A percentile compares a stretch with the other conserved stretches of the same genome.
Conservation (phyloP, 129 eudicot species). For the sunflower (Helianthus annuus) region DNA sequence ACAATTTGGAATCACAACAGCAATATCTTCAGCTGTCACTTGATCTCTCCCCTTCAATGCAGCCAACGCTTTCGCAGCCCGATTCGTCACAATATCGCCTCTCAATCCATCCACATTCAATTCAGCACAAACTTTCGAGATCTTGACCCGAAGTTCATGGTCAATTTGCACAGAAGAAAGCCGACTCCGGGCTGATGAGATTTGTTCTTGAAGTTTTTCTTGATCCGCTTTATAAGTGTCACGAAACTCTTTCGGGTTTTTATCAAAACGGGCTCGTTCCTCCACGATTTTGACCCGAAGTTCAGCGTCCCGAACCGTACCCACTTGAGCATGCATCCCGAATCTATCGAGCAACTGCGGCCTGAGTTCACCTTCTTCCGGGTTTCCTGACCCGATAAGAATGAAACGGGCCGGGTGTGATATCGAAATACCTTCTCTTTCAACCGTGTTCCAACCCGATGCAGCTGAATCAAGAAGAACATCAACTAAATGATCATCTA, state of each 20-base stretch:
- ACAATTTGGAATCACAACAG: slow-evolving; percentile 86
- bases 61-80: slow-evolving; percentile 92
- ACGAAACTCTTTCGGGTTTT: slow-evolving; percentile 69
- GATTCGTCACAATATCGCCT: slow-evolving; percentile 87
- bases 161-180: slow-evolving; percentile 72
- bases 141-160: slow-evolving; percentile 84
- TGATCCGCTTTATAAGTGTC: slow-evolving; percentile 65
- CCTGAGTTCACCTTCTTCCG: slow-evolving; percentile 84
- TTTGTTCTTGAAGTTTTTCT: slow-evolving; percentile 74
- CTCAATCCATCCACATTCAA: slow-evolving; percentile 88
- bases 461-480: slow-evolving; percentile 92
- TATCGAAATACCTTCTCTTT: slow-evolving; percentile 81
- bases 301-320: slow-evolving; percentile 85
- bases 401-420: slow-evolving; percentile 91
- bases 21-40: slow-evolving; percentile 82
- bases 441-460: slow-evolving; percentile 93
- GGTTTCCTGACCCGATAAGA: slow-evolving; percentile 77
- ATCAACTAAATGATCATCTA: slow-evolving; percentile 84
- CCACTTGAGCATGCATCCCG: slow-evolving; percentile 97
- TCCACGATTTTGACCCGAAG: slow-evolving; percentile 83
- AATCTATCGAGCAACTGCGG: slow-evolving; percentile 89
- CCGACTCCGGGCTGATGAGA: slow-evolving; percentile 61
- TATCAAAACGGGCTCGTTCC: slow-evolving; percentile 83
- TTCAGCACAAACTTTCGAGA: slow-evolving; percentile 89
- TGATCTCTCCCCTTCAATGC: slow-evolving; percentile 85